Evolutionary conservation across 2,329 filamentous ascomycete genomes (phyloP).

Genomic region (Colletotrichum viniferum): DNA sequence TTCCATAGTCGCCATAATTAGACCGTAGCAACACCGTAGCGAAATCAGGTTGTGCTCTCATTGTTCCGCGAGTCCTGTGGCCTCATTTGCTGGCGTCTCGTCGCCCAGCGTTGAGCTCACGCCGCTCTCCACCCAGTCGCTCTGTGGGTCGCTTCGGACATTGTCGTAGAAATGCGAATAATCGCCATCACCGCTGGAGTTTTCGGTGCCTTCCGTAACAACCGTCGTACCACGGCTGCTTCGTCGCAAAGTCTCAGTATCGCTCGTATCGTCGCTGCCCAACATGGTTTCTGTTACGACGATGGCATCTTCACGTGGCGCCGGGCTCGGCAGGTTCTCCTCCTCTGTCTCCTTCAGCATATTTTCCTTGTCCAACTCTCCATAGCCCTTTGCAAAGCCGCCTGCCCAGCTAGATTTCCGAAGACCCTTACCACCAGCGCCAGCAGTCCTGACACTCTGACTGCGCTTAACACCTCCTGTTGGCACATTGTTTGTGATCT

Average conservation of each 20-base stretch:
- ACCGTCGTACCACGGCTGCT: constrained; percentile 52
- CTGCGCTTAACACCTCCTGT: constrained; percentile 73
- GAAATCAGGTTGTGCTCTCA: not conserved
- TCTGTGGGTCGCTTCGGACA: constrained; percentile 22
- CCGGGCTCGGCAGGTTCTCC: constrained; percentile 39
- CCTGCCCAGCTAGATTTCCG: constrained; percentile 76
- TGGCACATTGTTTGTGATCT: constrained; percentile 80
- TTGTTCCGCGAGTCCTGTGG: constrained; percentile 38
- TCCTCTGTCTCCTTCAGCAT: constrained; percentile 68
- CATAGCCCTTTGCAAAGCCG: constrained; percentile 50
- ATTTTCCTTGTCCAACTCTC: constrained; percentile 67
- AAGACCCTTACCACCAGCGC: constrained; percentile 45
- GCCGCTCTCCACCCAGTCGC: constrained; percentile 51
- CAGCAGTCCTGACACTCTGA: constrained; percentile 74
- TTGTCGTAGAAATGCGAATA: constrained; percentile 39
- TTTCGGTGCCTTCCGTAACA: constrained; percentile 44
- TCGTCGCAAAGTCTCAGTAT: constrained; percentile 54
- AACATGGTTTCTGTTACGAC: constrained; percentile 18
- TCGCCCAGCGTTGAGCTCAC: constrained; percentile 23
- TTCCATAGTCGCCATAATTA: not conserved
- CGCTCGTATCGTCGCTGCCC: constrained; percentile 47
- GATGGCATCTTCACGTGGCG: not conserved
- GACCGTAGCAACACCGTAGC: not conserved
- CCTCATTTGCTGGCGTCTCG: constrained; percentile 23
- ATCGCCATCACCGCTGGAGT: constrained; percentile 39